phyloP scores from a whole-genome alignment of 768 basidiomycete species.

The Hygrocybe coccinea region DNA sequence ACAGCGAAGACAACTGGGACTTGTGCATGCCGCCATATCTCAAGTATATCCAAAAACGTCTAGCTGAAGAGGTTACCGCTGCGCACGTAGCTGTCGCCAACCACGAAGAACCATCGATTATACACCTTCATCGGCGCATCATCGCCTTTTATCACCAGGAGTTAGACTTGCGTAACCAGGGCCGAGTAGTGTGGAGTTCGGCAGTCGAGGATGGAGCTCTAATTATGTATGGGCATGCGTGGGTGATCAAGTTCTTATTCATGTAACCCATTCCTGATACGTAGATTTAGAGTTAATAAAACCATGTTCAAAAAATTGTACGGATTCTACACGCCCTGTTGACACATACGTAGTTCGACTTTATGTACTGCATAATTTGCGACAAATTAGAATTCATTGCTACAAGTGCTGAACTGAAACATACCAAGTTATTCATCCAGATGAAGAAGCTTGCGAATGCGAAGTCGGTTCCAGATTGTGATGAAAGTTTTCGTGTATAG shows the following conservation, averaged over 20 bases:
- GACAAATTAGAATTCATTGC: too few species aligned
- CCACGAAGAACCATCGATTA: not conserved
- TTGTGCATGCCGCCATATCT: too few species aligned
- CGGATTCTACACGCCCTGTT: too few species aligned
- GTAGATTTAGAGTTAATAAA: too few species aligned
- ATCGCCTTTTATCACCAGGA: not conserved
- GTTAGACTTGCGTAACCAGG: not conserved
- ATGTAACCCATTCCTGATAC: too few species aligned
- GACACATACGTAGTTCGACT: not conserved
- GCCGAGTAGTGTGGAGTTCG: not conserved
- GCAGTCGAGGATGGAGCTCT: not conserved
- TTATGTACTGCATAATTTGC: too few species aligned
- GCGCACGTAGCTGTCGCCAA: too few species aligned
- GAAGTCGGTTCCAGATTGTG: constrained; percentile 6
- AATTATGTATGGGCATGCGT: not conserved
- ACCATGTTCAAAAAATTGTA: too few species aligned
- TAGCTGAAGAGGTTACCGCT: too few species aligned
- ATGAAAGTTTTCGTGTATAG: constrained; percentile 23
- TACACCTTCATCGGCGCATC: not conserved
- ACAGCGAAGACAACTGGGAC: too few species aligned
- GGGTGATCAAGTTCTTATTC: not conserved
- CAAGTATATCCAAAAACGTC: too few species aligned
- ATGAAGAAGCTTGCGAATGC: constrained; percentile 4
- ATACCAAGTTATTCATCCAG: not conserved
- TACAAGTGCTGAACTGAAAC: too few species aligned